These are phyloP conservation scores for Colletotrichum caudatum DNA, from an alignment of 2,329 filamentous ascomycete genomes.

Conservation along the genomic window DNA sequence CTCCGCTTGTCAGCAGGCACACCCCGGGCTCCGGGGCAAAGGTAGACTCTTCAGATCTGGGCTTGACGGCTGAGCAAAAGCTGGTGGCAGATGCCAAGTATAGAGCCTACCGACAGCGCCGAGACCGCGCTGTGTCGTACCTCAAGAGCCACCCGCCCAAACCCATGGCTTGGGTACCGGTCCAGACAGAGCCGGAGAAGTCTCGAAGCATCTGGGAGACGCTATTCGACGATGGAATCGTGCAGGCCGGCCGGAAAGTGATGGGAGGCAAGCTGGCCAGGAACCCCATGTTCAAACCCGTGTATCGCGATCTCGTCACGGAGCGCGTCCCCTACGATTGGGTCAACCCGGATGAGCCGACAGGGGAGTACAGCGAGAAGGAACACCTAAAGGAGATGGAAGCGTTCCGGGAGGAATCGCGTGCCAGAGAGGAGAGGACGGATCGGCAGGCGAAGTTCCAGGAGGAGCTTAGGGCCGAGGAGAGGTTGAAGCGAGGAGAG, in stretches of 20 bases:
- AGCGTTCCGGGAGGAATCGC: constrained; percentile 25
- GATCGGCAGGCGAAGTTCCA: constrained; percentile 28
- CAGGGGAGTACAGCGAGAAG: constrained; percentile 12
- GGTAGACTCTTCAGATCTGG: neutral
- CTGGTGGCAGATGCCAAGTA: constrained; percentile 29
- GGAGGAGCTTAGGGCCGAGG: constrained; percentile 27
- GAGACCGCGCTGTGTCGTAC: constrained; percentile 34
- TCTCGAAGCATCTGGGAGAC: constrained; percentile 12
- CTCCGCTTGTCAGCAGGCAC: constrained; percentile 3
- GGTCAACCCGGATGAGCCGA: constrained; percentile 31
- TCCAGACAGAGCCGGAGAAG: neutral
- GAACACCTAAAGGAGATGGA: constrained; percentile 35
- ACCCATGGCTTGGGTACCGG: constrained; percentile 32
- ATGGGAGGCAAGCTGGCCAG: constrained; percentile 12
- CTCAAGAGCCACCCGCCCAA: constrained; percentile 35
- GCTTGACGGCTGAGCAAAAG: constrained; percentile 26
- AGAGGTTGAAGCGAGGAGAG: constrained; percentile 22
- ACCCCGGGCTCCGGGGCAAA: neutral
- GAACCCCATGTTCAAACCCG: constrained; percentile 33
- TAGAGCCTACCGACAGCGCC: constrained; percentile 33
- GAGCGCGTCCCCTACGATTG: constrained; percentile 35
- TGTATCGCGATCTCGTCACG: constrained; percentile 38
- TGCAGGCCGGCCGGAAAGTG: constrained; percentile 24
- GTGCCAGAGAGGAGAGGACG: constrained; percentile 27
- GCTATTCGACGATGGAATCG: constrained; percentile 10